Evolutionary conservation across 2,329 filamentous ascomycete species (phyloP).

Genomic region (Colletotrichum melonis): DNA sequence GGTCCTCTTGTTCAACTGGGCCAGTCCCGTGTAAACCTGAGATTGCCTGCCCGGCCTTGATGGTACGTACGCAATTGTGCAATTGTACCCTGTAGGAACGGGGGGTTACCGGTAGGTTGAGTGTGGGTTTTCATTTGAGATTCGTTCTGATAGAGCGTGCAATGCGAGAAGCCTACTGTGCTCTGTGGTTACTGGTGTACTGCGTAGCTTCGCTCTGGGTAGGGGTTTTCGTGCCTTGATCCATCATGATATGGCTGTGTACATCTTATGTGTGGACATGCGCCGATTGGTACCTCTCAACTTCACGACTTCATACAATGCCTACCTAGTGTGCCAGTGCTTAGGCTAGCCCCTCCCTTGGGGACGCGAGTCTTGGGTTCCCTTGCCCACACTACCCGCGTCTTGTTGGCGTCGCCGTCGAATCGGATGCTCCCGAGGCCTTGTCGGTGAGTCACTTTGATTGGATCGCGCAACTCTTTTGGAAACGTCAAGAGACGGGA

Average conservation of each 20-base stretch:
- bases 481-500: neutral
- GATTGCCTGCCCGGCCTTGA: neutral
- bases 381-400: neutral
- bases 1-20: neutral
- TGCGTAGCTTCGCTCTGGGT: neutral
- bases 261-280: neutral
- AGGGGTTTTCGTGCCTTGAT: neutral
- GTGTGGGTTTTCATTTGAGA: neutral
- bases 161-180: neutral
- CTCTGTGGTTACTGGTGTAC: no score
- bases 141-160: neutral
- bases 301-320: neutral
- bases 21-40: neutral
- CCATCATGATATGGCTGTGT: neutral
- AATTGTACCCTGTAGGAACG: neutral
- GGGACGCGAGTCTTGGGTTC: no score
- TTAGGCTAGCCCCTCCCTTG: no score
- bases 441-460: neutral
- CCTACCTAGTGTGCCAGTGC: no score
- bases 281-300: no score
- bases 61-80: neutral
- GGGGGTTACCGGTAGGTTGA: no score
- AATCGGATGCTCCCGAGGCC: conserved; percentile 24
- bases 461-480: conserved; percentile 1
- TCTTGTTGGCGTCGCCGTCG: conserved; percentile 10